Base-by-base conservation (phyloP, 495 filamentous ascomycete genomes). In the Hypoxylon subgilvum region DNA sequence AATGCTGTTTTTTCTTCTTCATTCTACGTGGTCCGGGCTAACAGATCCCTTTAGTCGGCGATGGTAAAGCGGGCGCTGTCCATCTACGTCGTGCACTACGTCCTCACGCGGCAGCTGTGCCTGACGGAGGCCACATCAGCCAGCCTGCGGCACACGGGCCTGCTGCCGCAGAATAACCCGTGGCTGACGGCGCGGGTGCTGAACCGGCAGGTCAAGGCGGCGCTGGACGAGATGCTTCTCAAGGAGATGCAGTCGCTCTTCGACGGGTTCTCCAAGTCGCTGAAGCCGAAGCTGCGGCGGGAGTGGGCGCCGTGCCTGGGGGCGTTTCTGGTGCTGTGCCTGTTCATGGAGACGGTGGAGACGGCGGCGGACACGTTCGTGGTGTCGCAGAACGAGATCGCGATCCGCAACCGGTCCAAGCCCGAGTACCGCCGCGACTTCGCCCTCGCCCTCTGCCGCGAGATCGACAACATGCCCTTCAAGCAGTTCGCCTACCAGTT, bases 261-360 rank as follows among this genome's bases (percentile, higher is more conserved):
- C 42, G 72, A 79, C 44, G 56, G 60, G 18, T 76, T 82, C 48
- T 70, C 70, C 48, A 73, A 76, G 46, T 73, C 74, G 38, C 71
- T 82, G 27, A 79, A 79, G 64, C 74, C 76, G 0, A 76, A 78
- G 49, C 65, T 72, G 27, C 74, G 76, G 7, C 68, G 67, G 35
- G 76, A 78, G 49, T 82, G 79, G 78, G 79, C 75, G 32, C 72
- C 77, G 4, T 81, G 78, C 34, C 74, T 82, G 14, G 79, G 74
- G 12, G 72, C 77, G 1, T 80, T 82, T 41, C 58, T 81, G 17
- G 70, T 79, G 2, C 70, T 82, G 18, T 78, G 76, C 34, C 70
- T 82, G 31, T 81, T 79, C 61, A 80, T 82, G 72, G 80, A 82
- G 62, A 64, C 64, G 18, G 70, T 80, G 34, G 76, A 82, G 67